These are phyloP conservation scores for Acer saccharum DNA, from an alignment of 345 rosid genomes.

Conservation along the genomic window DNA sequence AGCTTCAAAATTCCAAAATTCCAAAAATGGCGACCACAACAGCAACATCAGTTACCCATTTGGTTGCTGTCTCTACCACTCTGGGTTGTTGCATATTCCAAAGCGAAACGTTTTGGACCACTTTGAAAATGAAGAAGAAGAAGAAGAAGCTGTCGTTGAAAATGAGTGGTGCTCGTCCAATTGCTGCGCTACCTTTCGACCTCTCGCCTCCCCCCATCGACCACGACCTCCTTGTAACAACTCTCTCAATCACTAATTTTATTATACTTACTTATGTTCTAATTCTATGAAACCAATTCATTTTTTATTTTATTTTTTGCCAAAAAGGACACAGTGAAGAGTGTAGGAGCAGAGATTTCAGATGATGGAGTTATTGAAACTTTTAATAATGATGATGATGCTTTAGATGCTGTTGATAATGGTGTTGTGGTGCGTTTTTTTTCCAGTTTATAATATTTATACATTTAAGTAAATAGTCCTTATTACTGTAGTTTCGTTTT, in stretches of 20 bases:
- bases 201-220: slow-evolving; percentile 89
- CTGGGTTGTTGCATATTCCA: slow-evolving; percentile 18
- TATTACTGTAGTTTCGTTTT: no score
- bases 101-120: neutral
- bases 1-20: neutral
- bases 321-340: slow-evolving; percentile 55
- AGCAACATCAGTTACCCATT: slow-evolving; percentile 10
- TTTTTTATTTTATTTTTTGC: neutral
- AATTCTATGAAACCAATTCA: no score
- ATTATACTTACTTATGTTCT: no score
- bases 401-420: slow-evolving; percentile 69
- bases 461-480: neutral
- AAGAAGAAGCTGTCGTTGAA: slow-evolving; percentile 24
- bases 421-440: slow-evolving; percentile 59
- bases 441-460: neutral
- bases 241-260: neutral
- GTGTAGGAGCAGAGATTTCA: slow-evolving; percentile 69
- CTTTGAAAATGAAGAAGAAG: neutral
- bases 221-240: slow-evolving; percentile 67
- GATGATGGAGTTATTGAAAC: slow-evolving; percentile 74
- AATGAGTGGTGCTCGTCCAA: slow-evolving; percentile 21
- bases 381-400: slow-evolving; percentile 80
- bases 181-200: slow-evolving; percentile 59
- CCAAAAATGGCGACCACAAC: slow-evolving; percentile 34
- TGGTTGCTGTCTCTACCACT: slow-evolving; percentile 21